phyloP scores from a whole-genome alignment of 768 basidiomycete species.

The Podaxis carcinomalis region DNA sequence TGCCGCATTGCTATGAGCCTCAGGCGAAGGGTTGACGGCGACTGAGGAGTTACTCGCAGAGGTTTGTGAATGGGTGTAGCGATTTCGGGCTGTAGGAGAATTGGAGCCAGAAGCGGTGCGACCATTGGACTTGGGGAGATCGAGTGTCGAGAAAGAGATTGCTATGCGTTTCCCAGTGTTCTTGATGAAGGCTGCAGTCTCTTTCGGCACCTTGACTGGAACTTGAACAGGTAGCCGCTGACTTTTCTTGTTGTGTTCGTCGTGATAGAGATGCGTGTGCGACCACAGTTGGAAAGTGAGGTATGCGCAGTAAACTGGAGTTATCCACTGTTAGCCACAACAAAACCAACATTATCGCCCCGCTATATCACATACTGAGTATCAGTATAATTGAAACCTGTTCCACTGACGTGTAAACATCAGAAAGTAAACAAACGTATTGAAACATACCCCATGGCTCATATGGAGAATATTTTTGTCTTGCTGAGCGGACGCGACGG shows the following conservation, averaged over 20 bases:
- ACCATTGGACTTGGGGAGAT: neutral
- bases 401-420: neutral
- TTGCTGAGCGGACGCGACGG: constrained; percentile 26
- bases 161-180: constrained; percentile 8
- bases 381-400: constrained; percentile 76
- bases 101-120: neutral
- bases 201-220: constrained; percentile 24
- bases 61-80: neutral
- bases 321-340: neutral
- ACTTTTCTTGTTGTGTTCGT: constrained; percentile 41
- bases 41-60: neutral
- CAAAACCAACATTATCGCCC: neutral
- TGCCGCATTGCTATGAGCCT: neutral
- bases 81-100: neutral
- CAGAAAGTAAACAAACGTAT: neutral
- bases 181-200: constrained; percentile 19
- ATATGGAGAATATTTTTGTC: constrained; percentile 54
- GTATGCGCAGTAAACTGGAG: constrained; percentile 62
- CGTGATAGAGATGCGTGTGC: constrained; percentile 66
- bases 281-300: constrained; percentile 80
- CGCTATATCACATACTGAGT: constrained; percentile 47
- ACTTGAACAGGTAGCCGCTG: constrained; percentile 25
- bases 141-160: constrained; percentile 1
- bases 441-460: constrained; percentile 68
- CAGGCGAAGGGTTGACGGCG: neutral